Base-by-base conservation (phyloP, 768 basidiomycete genomes). In the Lentinula aciculospora region DNA sequence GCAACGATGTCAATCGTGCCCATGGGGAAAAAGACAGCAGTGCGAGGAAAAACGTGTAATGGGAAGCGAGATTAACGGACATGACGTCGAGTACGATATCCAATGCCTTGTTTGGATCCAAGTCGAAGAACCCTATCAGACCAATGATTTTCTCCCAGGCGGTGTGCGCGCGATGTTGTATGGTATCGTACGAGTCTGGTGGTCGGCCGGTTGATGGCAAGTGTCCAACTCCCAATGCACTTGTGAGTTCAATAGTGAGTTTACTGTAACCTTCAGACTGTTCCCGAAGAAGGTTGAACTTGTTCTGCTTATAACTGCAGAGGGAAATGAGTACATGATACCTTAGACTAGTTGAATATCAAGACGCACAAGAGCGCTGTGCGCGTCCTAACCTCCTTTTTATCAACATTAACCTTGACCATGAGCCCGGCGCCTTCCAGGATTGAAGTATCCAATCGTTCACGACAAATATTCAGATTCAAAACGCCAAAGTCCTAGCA, bases 231-330 rank as follows among this genome's bases (percentile, higher is more conserved):
- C 91, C 92, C 50, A 94, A 72, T 65, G 81, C 82, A 62, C 85
- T 85, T 10, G 85, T 84, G 37, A 99, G 76, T 65, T 98, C 92
- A 9, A 88, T 83, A 27, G 88, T 83, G 31, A 98, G 83, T 70
- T 95, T 94, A 69, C 92, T 92, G 74, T 94, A 99, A 7, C 97
- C 97, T 74, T 98, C 96, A 0, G 94, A 94, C 65, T 97, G 92
- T 74, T 99, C 97, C 36, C 97, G 88, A 15, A 98, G 82, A 37
- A 99, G 82, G 68, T 98, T 99, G 78, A 95, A 96, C 72, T 98
- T 99, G 74, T 94, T 94, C 71, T 99, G 96, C 71, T 94, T 94
- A 76, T 94, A 96, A 69, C 92, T 95, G 67, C 54, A 17, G 25
- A n/a, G 34, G 57, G 12, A 25, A 23, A 60, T 44, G 23, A 58